Base-by-base conservation (phyloP, 1,139 yeast genomes). In the Hanseniaspora sp. region DNA sequence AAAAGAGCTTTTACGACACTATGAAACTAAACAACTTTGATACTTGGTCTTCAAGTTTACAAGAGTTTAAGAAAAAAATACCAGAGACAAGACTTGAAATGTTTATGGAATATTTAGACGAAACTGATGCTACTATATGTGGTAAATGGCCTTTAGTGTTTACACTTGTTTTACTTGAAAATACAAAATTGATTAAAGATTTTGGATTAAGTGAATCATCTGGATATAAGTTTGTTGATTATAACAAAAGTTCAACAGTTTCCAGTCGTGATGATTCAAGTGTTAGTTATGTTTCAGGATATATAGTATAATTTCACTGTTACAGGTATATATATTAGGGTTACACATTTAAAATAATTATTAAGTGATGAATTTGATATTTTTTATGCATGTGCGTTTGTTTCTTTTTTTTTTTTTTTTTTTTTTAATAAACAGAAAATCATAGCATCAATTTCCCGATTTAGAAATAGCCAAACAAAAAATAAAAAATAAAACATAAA, bases 231-330 rank as follows among this genome's bases (percentile, higher is more conserved):
- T 88, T 96, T 95, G 73, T 83, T 18, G 88, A 86, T 0, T 92
- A 92, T 65, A 72, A 83, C 1, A 97, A 92, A 67, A 85, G 95
- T 63, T 78, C 81, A 52, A 66, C 68, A 29, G 95, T 76, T 1
- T 62, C 61, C 0, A 64, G 67, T 18, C 61, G 71, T 1, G 59
- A 64, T 23, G 96, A 88, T 53, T 80, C 90, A 61, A 83, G 96
- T 69, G 95, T 92, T 46, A 83, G 95, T 57, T 92, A 92, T 66
- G 95, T 94, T 0, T 79, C 95, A 48, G 97, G 95, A 0, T 86
- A 46, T 56, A 23, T 55, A 28, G 13, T 17, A 11, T 31, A 35
- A 39, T 17, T 8, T n/a, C n/a, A n/a, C n/a, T n/a, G n/a, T n/a
- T n/a, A 13, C 17, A 11, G 4, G 34, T 33, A 34, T 34, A 35